Evolutionary conservation across 441 rosid species (phyloP).

Genomic region (Populus hybrid): DNA sequence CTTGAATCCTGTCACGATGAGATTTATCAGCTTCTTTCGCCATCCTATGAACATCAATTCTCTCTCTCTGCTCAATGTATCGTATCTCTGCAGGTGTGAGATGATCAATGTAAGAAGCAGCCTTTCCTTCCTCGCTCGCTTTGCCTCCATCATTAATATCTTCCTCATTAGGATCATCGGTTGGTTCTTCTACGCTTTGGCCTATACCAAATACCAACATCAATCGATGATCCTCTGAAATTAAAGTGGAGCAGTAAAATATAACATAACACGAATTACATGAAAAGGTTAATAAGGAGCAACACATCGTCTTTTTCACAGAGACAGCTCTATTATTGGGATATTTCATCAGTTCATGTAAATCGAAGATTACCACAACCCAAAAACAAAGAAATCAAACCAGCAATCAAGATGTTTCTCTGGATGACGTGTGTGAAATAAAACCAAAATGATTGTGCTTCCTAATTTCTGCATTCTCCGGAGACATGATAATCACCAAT

Average conservation of each 20-base stretch:
- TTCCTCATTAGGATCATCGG: constrained; percentile 23
- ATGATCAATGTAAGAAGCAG: constrained; percentile 35
- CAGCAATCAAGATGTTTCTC: background rate
- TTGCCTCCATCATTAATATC: constrained; percentile 25
- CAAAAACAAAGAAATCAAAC: too few species aligned
- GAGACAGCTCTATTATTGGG: background rate
- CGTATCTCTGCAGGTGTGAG: constrained; percentile 66
- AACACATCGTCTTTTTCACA: background rate
- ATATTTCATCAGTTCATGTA: background rate
- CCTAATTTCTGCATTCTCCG: background rate
- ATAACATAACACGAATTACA: background rate
- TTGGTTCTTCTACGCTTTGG: constrained; percentile 25
- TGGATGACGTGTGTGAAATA: background rate
- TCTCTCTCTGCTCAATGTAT: constrained; percentile 57
- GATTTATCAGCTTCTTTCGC: constrained; percentile 66
- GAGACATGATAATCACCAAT: background rate
- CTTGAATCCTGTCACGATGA: constrained; percentile 67
- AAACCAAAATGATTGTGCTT: background rate
- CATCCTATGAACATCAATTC: constrained; percentile 50
- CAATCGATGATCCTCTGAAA: background rate
- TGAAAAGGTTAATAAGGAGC: background rate
- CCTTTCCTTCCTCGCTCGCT: constrained; percentile 32
- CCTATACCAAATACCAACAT: constrained; percentile 21
- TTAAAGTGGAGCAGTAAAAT: background rate
- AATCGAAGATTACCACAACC: background rate